Percentiles rank a stretch among this genome's conserved stretches.
These are phyloP conservation scores for Poa pratensis DNA, from an alignment of 176 grass and related monocot genomes.

Conservation along the genomic window DNA sequence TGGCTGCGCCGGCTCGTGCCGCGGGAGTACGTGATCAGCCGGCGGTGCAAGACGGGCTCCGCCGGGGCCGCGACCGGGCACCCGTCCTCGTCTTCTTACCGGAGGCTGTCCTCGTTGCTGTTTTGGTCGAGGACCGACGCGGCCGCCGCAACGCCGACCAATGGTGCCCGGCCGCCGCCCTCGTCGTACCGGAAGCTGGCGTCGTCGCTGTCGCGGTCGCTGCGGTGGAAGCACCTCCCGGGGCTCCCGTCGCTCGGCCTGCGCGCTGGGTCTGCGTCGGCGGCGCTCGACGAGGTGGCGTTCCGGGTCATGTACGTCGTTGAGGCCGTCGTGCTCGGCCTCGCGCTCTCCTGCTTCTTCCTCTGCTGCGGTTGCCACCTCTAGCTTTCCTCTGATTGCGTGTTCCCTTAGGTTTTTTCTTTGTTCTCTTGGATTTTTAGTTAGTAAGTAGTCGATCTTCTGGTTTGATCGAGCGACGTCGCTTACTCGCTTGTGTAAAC, in stretches of 20 bases:
- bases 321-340: conserved; percentile 85
- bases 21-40: conserved; percentile 40
- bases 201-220: conserved; percentile 53
- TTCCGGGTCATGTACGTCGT: conserved; percentile 76
- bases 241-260: conserved; percentile 44
- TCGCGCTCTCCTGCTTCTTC: conserved; percentile 89
- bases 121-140: conserved; percentile 39
- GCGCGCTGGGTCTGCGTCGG: conserved; percentile 50
- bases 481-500: not conserved
- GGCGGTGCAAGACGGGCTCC: conserved; percentile 35
- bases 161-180: not conserved
- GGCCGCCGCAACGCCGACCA: not conserved
- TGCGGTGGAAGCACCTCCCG: conserved; percentile 52
- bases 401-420: no score
- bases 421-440: no score
- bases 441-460: no score
- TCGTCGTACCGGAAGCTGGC: conserved; percentile 43
- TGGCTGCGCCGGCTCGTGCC: conserved; percentile 49
- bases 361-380: conserved; percentile 87
- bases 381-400: not conserved
- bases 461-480: no score
- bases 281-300: conserved; percentile 55
- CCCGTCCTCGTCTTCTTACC: not conserved
- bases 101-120: conserved; percentile 47
- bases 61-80: not conserved